A percentile compares a stretch with the other conserved stretches of the same genome.
These are phyloP conservation scores for Striga hermonthica DNA, from an alignment of 305 asterid species.

Conservation along the genomic window DNA sequence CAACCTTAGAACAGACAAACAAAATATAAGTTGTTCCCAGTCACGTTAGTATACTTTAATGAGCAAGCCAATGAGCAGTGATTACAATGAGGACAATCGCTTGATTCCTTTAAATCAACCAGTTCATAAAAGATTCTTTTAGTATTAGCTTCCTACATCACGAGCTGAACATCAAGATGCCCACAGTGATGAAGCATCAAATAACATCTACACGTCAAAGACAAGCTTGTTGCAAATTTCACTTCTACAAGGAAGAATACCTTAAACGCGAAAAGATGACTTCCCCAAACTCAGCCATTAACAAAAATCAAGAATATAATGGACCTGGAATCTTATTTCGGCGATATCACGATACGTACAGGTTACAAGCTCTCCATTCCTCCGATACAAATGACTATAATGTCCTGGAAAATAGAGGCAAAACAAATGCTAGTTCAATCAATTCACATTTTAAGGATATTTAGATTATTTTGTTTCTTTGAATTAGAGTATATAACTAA, in stretches of 20 bases:
- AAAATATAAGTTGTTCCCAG: slow-evolving; percentile 25
- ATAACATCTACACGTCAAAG: too few relatives aligned
- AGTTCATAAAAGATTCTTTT: slow-evolving; percentile 82
- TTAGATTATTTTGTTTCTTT: too few relatives aligned
- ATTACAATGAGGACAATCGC: slow-evolving; percentile 79
- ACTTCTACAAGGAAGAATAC: not conserved
- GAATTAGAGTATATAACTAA: too few relatives aligned
- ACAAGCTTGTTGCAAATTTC: too few relatives aligned
- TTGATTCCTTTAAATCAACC: slow-evolving; percentile 76
- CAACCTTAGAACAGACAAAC: slow-evolving; percentile 53
- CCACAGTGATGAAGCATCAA: slow-evolving; percentile 17
- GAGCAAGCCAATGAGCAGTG: slow-evolving; percentile 28
- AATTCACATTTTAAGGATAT: too few relatives aligned
- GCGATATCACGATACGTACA: slow-evolving; percentile 74
- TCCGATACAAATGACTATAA: too few relatives aligned
- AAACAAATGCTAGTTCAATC: too few relatives aligned
- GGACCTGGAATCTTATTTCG: slow-evolving; percentile 79
- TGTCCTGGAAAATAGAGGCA: too few relatives aligned
- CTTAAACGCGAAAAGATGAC: not conserved
- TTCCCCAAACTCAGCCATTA: not conserved
- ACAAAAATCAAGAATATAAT: slow-evolving; percentile 11
- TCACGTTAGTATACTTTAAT: slow-evolving; percentile 27
- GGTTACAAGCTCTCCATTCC: slow-evolving; percentile 66
- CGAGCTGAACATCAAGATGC: slow-evolving; percentile 23
- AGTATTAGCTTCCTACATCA: slow-evolving; percentile 69